Base-by-base conservation (phyloP, 2,329 filamentous ascomycete genomes). In the Fusarium ambrosium region DNA sequence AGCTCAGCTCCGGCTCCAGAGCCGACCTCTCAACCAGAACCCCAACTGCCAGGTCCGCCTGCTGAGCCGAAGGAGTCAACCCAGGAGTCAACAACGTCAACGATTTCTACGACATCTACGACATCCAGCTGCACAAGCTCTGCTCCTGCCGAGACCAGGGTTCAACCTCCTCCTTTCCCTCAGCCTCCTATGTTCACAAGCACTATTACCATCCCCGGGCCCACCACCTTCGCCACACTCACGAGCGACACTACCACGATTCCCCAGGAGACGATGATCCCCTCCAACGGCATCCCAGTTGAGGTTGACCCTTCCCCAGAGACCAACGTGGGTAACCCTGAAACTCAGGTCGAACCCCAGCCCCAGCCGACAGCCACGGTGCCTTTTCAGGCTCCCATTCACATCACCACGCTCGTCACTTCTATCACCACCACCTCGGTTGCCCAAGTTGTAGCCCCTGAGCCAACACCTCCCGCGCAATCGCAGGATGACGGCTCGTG, bases 401-500 rank as follows among this genome's bases (percentile, higher is more conserved):
- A 65, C n/a, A 60, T 58, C 24, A 77, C 73, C 20, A 77, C 69
- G 63, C 45, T 70, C 22, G 63, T 68, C 32, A 73, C 69, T n/a
- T 51, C 62, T 8, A 62, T 71, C 8, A 70, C 68, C 9, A 74
- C 71, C 55, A 67, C 73, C 20, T 56, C 72, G 48, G 24, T 62
- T 55, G 53, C 29, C 7, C 39, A 66, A 7, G 18, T 63, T 65
- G 56, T 53, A n/a, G 34, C 59, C 20, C 63, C 67, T 7, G 51
- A 36, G 29, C 51, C 74, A 13, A 71, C 72, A 11, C 75, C 78
- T 16, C 67, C 75, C 34, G 73, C 79, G n/a, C 73, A 75, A 37
- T 81, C 81, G 14, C 80, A 83, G 45, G 85, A 87, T 65, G 73
- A 87, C 63, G 86, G 86, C 20, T 78, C 78, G 60, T 87, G 86